Base-by-base conservation (phyloP, 768 basidiomycete species). In the Termitomyces sp. region DNA sequence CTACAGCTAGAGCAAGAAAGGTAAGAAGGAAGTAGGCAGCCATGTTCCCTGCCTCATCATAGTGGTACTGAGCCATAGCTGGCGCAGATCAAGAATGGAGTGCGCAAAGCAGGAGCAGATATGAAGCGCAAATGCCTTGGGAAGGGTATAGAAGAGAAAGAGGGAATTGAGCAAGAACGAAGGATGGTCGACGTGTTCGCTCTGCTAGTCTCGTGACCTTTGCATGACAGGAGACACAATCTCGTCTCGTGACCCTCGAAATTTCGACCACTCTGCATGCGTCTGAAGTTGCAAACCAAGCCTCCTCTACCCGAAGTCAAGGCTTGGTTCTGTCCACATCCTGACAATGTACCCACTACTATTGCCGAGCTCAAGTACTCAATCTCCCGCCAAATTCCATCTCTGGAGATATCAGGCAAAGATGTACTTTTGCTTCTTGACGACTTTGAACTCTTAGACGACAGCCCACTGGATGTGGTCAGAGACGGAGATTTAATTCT, bases 1-100 rank as follows among this genome's bases (percentile, higher is more conserved):
- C 71, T 60, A 98, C 85, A 47, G 93, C 68, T 64, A 98, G 80
- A 57, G 87, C 85, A 64, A 98, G 86, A 70, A 97, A 87, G 8
- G 94, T 93, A 57, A 98, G 84, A 61, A 94, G 74, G 74, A 98
- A 98, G 77, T 95, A 98, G 40, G 86, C 82, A 67, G 91, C 90
- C 88, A 93, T 88, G 63, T 84, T 85, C 63, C 92, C 91, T 50
- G 82, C 81, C 77, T 93, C 91, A 72, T 93, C 91, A 71, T 93
- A 93, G 74, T 86, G 80, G 75, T 93, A 92, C 64, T 87, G 83
- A 64, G 88, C 88, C 90, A 91, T 65, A 68, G 68, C 51, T 57
- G 46, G 36, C 30, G 18, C 33, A 41, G 33, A 33, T 51, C 28
- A 18, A 10, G 14, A 16, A 1, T 26, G 47, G 14, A 13, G 20